Conservation (phyloP, 352 stramenopile genomes). For the Pythium vanterpoolii region DNA sequence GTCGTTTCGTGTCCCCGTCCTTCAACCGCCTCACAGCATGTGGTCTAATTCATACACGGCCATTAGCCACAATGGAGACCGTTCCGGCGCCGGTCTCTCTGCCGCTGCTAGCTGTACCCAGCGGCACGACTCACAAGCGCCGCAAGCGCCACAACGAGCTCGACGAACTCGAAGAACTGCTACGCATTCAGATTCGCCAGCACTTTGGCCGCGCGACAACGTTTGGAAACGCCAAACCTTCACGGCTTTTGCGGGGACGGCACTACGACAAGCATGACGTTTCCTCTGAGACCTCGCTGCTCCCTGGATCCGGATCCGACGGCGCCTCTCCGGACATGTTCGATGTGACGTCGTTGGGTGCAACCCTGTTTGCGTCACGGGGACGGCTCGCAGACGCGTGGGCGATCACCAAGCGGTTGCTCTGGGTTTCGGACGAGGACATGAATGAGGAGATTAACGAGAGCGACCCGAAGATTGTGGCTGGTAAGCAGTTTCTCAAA, state of each 20-base stretch:
- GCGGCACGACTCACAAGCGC: constrained; percentile 35
- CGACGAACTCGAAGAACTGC: constrained; percentile 40
- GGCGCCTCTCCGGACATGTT: constrained; percentile 5
- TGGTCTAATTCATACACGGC: background rate
- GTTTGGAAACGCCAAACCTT: background rate
- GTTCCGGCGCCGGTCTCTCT: constrained; percentile 18
- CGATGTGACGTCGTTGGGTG: constrained; percentile 16
- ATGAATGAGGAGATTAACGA: constrained; percentile 52
- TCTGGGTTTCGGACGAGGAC: constrained; percentile 48
- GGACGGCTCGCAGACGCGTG: constrained; percentile 27
- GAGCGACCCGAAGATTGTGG: constrained; percentile 44
- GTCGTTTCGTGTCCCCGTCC: constrained; percentile 8
- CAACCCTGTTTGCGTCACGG: constrained; percentile 18
- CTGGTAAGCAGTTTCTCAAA: constrained; percentile 50
- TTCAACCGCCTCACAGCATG: background rate
- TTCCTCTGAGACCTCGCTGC: constrained; percentile 17
- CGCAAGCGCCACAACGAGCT: constrained; percentile 44
- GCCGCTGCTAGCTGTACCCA: constrained; percentile 34
- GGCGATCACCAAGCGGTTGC: constrained; percentile 34
- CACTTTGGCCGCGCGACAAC: constrained; percentile 28
- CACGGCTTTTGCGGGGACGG: background rate
- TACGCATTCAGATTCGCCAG: constrained; percentile 44
- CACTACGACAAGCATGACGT: background rate
- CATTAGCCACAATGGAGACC: constrained; percentile 26
- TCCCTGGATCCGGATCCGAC: constrained; percentile 8